Conservation (phyloP, 306 rosid species). For the Sindora glabra region DNA sequence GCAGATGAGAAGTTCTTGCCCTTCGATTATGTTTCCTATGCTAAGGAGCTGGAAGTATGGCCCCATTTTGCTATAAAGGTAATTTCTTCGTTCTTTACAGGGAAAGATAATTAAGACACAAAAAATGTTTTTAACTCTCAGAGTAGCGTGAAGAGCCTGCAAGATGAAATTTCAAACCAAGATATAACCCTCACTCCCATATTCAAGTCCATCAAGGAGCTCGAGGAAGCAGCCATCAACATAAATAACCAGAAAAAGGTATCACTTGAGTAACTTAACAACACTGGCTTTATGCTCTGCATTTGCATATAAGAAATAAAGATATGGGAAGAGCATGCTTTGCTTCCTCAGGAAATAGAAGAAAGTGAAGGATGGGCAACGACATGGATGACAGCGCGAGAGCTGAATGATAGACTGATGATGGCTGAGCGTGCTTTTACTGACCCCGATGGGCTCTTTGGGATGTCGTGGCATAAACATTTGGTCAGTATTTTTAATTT, state of each 20-base stretch:
- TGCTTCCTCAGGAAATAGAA: slow-evolving; percentile 36
- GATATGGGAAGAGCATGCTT: slow-evolving; percentile 12
- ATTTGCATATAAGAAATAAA: neutral
- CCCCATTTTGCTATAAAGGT: neutral
- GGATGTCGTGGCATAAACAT: slow-evolving; percentile 69
- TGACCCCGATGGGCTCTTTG: slow-evolving; percentile 56
- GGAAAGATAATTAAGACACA: slow-evolving; percentile 2
- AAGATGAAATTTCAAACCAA: slow-evolving; percentile 28
- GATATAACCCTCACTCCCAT: slow-evolving; percentile 46
- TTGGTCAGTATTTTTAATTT: slow-evolving; percentile 31
- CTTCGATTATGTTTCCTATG: slow-evolving; percentile 50
- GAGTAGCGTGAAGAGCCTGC: slow-evolving; percentile 29
- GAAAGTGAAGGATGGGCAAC: slow-evolving; percentile 34
- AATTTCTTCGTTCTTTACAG: neutral
- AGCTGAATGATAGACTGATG: slow-evolving; percentile 59
- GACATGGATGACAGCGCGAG: slow-evolving; percentile 47
- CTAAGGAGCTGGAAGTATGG: slow-evolving; percentile 47
- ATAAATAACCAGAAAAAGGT: slow-evolving; percentile 49
- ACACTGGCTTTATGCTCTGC: neutral
- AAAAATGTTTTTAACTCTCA: slow-evolving; percentile 22
- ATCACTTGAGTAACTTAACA: neutral
- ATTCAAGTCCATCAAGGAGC: slow-evolving; percentile 46
- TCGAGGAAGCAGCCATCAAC: slow-evolving; percentile 39
- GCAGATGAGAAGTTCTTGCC: slow-evolving; percentile 62
- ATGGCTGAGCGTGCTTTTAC: slow-evolving; percentile 75